phyloP scores from a whole-genome alignment of 2,329 filamentous ascomycete species.

The Amauroascus verrucosus region DNA sequence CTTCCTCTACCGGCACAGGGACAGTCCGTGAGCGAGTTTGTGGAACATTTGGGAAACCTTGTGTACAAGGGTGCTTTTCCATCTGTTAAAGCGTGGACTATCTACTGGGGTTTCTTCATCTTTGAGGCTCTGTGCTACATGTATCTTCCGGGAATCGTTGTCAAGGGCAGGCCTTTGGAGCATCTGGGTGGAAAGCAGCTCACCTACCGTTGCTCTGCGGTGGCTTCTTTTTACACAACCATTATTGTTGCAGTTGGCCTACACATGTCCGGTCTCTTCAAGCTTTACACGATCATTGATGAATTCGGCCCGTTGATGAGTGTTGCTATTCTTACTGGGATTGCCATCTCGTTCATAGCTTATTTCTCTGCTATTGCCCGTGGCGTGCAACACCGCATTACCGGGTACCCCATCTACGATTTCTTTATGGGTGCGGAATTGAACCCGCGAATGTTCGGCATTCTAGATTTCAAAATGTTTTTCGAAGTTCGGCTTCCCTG shows the following conservation, averaged over 20 bases:
- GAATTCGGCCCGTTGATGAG: slow-evolving; percentile 90
- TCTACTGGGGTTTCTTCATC: slow-evolving; percentile 90
- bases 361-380: slow-evolving; percentile 76
- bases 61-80: slow-evolving; percentile 81
- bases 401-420: slow-evolving; percentile 68
- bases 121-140: slow-evolving; percentile 78
- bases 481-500: slow-evolving; percentile 86
- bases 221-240: slow-evolving; percentile 78
- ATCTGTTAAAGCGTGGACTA: slow-evolving; percentile 68
- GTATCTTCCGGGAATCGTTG: slow-evolving; percentile 73
- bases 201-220: slow-evolving; percentile 86
- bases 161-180: slow-evolving; percentile 76
- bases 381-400: slow-evolving; percentile 86
- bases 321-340: slow-evolving; percentile 86
- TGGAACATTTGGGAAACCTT: slow-evolving; percentile 57
- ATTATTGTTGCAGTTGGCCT: slow-evolving; percentile 60
- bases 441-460: slow-evolving; percentile 74
- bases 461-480: slow-evolving; percentile 90
- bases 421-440: slow-evolving; percentile 87
- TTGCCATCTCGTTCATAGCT: slow-evolving; percentile 67
- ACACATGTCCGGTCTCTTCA: slow-evolving; percentile 77
- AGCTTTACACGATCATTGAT: slow-evolving; percentile 82
- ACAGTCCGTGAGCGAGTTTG: slow-evolving; percentile 62
- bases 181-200: slow-evolving; percentile 78
- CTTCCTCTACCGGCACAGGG: slow-evolving; percentile 58